Evolutionary conservation across 148 eudicot genomes (phyloP).

Genomic region (Salicornia ramosissima): DNA sequence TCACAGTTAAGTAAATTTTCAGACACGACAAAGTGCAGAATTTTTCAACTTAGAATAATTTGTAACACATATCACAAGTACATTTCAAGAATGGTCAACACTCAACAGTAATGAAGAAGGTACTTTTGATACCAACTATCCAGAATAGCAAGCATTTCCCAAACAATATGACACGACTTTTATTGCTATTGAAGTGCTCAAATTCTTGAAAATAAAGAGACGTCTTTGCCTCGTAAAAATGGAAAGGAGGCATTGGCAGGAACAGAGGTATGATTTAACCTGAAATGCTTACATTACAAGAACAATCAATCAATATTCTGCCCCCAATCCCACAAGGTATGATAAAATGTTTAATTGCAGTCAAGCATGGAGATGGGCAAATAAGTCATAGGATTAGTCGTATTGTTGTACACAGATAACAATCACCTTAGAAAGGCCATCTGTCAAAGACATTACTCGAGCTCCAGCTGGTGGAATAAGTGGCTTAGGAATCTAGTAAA

Average conservation of each 20-base stretch:
- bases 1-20: background rate
- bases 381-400: background rate
- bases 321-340: background rate
- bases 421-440: slow-evolving; percentile 84
- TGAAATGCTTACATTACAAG: background rate
- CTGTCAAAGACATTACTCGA: slow-evolving; percentile 97
- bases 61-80: no score
- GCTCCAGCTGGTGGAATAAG: slow-evolving; percentile 97
- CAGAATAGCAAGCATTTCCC: background rate
- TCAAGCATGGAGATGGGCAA: background rate
- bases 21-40: background rate
- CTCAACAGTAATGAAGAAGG: background rate
- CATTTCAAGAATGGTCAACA: background rate
- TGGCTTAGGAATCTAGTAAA: slow-evolving; percentile 85
- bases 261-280: background rate
- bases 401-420: background rate
- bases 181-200: background rate
- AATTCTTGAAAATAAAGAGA: background rate
- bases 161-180: slow-evolving; percentile 1
- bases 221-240: background rate
- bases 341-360: background rate
- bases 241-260: background rate
- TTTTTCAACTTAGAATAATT: no score
- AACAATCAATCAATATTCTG: background rate
- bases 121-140: background rate